Percentiles rank a stretch among this genome's conserved stretches.
Conservation (phyloP, 2,329 filamentous ascomycete genomes). For the Fusarium mangiferae region DNA sequence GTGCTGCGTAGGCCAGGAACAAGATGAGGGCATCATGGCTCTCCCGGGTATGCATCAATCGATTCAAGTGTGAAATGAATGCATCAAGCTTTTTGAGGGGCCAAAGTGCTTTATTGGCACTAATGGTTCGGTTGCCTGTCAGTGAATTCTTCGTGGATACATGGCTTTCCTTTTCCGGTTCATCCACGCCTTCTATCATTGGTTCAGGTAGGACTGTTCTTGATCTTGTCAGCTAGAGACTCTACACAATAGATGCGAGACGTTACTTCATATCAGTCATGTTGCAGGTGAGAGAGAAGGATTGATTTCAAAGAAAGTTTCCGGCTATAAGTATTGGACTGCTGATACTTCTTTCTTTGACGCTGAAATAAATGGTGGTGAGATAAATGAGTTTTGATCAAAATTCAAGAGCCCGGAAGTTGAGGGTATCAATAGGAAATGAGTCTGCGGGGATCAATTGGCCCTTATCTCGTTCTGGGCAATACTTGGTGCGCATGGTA, state of each 20-base stretch:
- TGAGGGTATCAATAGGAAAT: background rate
- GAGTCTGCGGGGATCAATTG: slow-evolving; percentile 3
- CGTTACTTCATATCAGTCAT: slow-evolving; percentile 4
- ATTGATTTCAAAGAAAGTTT: accelerated
- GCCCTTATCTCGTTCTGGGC: slow-evolving; percentile 6
- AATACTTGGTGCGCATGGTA: background rate
- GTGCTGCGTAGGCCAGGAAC: slow-evolving; percentile 25
- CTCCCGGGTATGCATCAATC: slow-evolving; percentile 28
- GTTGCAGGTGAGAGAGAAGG: accelerated
- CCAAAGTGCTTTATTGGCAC: background rate
- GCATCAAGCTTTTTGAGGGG: slow-evolving; percentile 16
- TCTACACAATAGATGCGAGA: accelerated
- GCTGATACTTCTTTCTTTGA: background rate
- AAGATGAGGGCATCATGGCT: slow-evolving; percentile 23
- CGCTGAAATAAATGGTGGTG: no score
- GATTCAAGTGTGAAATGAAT: slow-evolving; percentile 19
- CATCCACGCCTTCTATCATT: background rate
- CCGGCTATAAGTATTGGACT: background rate
- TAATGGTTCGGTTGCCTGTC: accelerated
- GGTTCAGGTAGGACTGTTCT: background rate
- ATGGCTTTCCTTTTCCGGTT: background rate
- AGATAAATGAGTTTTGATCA: background rate
- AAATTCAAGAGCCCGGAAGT: background rate
- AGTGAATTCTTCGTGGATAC: accelerated
- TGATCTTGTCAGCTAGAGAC: background rate